Evolutionary conservation across 139 green algal species (phyloP), one percentile per base, ranked within the genome.

Genomic region (Pycnococcus provasolii): DNA sequence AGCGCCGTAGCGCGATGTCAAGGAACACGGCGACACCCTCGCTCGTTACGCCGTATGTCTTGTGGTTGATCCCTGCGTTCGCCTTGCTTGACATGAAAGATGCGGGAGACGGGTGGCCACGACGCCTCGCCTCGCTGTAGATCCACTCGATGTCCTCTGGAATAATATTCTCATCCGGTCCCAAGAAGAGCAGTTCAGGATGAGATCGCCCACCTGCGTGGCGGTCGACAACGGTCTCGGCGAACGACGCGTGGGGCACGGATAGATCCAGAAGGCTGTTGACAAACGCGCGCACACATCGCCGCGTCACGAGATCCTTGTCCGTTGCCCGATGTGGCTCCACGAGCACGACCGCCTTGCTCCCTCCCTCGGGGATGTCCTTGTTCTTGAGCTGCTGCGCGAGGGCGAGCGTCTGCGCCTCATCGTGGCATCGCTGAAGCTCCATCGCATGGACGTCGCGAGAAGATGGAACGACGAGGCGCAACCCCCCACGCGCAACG

Each of bases 361-460:
- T n/a, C 4, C 60, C 60, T 41, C 60, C 60, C 60, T 66, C 60
- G 8, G 60, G 60, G 60, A 66, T 66, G 60, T 66, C 60, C 37
- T 66, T 66, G 11, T 66, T 66, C 43, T 66, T 66, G 37, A 66
- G 60, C 60, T 66, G 60, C 60, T 66, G 60, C 8, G 60, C 60
- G 43, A 66, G 48, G 46, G 60, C 60, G 8, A 66, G 60, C 11
- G 9, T 42, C 37, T 66, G 48, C 5, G n/a, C 37, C 60, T 66
- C 60, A 39, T 66, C 43, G 60, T 54, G 48, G 6, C 40, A n/a
- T 5, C 60, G 60, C 7, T 39, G 37, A 15, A 26, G 46, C 60
- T 66, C 60, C 11, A 66, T 15, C 11, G 15, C 60, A 39, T 66
- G 60, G 6, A 7, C 26, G 46, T 66, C 60, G 6, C 13, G 26